Conservation (phyloP, 805 yeast species). For the Candida argentea region DNA sequence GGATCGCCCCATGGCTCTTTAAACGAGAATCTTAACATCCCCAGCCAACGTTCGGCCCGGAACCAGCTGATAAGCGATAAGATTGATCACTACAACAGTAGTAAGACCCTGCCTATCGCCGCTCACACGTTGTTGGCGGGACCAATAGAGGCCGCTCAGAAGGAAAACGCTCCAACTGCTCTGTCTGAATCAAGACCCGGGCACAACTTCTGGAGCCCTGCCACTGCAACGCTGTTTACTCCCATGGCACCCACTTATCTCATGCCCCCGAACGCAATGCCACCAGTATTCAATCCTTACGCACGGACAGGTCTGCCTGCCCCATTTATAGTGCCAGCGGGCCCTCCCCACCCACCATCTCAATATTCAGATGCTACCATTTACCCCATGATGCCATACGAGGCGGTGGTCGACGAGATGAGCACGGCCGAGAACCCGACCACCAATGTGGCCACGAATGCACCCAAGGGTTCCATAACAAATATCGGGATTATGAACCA, state of each 20-base stretch:
- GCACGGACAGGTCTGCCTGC: conserved; percentile 20
- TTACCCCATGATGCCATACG: conserved; percentile 22
- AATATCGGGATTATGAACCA: conserved; percentile 31
- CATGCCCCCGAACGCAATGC: conserved; percentile 8
- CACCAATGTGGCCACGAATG: no score
- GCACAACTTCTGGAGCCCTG: conserved; percentile 56
- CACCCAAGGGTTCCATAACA: conserved; percentile 5
- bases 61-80: conserved; percentile 52
- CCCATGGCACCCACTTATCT: conserved; percentile 29
- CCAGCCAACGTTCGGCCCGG: conserved; percentile 24
- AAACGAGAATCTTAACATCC: conserved; percentile 34
- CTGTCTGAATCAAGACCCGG: conserved; percentile 4
- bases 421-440: conserved; percentile 3
- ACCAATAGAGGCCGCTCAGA: conserved; percentile 16
- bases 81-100: conserved; percentile 44
- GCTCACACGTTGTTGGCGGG: conserved; percentile 28
- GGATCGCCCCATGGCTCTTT: conserved; percentile 30
- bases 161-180: conserved; percentile 6
- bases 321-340: conserved; percentile 29
- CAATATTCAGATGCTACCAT: conserved; percentile 28
- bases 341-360: conserved; percentile 28
- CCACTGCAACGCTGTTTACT: conserved; percentile 49
- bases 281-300: conserved; percentile 19
- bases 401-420: conserved; percentile 4
- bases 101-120: conserved; percentile 35